phyloP scores from a whole-genome alignment of 192 early-diverging fungal species.

The Backusella tarrabulga region DNA sequence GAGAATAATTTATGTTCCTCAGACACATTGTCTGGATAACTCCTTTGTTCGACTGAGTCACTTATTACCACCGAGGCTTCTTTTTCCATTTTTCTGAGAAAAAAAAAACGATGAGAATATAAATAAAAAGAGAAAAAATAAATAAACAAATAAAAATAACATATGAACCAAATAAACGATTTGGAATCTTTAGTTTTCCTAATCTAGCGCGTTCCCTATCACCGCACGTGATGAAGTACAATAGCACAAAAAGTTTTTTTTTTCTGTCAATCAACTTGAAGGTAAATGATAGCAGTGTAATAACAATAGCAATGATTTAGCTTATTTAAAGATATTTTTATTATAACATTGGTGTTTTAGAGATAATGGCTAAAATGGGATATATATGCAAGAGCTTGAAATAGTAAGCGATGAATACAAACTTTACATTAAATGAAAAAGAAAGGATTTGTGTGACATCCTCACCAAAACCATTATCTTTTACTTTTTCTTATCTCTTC shows the following conservation, averaged over 20 bases:
- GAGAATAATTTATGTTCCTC: background rate
- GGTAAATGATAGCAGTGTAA: background rate
- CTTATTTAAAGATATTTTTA: too few species aligned
- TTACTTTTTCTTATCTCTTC: too few species aligned
- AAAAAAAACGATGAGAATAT: background rate
- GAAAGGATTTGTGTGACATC: too few species aligned
- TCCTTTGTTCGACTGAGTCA: background rate
- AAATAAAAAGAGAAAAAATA: constrained; percentile 8
- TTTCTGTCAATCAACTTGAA: background rate
- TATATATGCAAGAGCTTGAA: too few species aligned
- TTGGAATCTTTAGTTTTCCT: background rate
- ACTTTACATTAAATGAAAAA: too few species aligned
- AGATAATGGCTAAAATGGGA: too few species aligned
- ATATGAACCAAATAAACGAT: background rate
- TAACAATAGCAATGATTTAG: too few species aligned
- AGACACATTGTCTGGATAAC: background rate
- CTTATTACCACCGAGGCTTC: background rate
- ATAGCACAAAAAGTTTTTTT: background rate
- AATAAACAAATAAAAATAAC: background rate
- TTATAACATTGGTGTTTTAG: too few species aligned
- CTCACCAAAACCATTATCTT: too few species aligned
- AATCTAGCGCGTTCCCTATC: background rate
- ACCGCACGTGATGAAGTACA: background rate
- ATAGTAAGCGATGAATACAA: too few species aligned
- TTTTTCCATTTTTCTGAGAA: background rate